phyloP scores from a whole-genome alignment of 2,329 filamentous ascomycete species.

The Teratosphaeria destructans region DNA sequence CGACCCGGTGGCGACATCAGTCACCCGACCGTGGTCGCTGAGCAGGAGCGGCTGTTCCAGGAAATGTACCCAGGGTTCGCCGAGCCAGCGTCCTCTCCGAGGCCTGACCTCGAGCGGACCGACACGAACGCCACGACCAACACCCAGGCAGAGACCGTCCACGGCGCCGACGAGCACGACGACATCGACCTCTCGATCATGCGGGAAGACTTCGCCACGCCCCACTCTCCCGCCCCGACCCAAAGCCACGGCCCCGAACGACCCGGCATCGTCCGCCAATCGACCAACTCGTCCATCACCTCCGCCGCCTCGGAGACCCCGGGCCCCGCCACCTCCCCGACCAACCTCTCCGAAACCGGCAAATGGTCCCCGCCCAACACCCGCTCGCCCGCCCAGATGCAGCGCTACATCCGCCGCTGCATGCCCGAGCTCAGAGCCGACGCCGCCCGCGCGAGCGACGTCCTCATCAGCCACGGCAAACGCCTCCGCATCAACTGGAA shows the following conservation, averaged over 20 bases:
- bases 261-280: slow-evolving; percentile 15
- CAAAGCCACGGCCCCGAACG: slow-evolving; percentile 4
- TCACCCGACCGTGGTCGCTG: slow-evolving; percentile 31
- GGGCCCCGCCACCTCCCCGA: slow-evolving; percentile 21
- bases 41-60: slow-evolving; percentile 40
- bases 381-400: slow-evolving; percentile 26
- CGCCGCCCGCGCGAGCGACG: slow-evolving; percentile 35
- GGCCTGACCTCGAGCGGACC: slow-evolving; percentile 5
- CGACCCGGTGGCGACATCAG: slow-evolving; percentile 19
- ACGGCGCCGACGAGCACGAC: slow-evolving; percentile 21
- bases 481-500: slow-evolving; percentile 36
- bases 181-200: slow-evolving; percentile 26
- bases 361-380: slow-evolving; percentile 27
- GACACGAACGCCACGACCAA: background rate
- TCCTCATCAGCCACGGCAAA: slow-evolving; percentile 33
- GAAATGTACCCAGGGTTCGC: slow-evolving; percentile 37
- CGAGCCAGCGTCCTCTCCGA: slow-evolving; percentile 3
- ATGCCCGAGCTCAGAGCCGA: slow-evolving; percentile 35
- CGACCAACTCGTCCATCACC: slow-evolving; percentile 16
- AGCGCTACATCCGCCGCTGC: slow-evolving; percentile 39
- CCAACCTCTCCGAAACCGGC: slow-evolving; percentile 21
- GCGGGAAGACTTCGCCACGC: slow-evolving; percentile 18
- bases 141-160: slow-evolving; percentile 9
- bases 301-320: slow-evolving; percentile 20
- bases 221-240: slow-evolving; percentile 1